Evolutionary conservation across 257 asterid species (phyloP), one percentile per base, ranked within the genome.

Genomic region (Forsythia suspensa): DNA sequence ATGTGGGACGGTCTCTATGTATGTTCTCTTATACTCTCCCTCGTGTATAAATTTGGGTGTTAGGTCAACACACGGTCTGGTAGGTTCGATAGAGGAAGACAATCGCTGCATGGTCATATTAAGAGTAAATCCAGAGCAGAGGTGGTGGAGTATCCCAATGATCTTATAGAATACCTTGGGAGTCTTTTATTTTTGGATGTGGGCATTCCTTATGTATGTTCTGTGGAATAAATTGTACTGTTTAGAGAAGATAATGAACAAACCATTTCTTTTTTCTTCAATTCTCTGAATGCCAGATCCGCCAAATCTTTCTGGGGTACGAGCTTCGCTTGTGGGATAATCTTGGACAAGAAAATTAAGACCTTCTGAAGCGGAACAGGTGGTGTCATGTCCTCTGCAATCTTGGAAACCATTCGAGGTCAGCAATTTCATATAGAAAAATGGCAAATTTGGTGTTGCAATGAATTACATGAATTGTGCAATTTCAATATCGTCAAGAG

Each of bases 321-420:
- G 46, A 95, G 97, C 90, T 95, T 95, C 3, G 98, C 99, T 82
- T 88, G 88, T 71, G 98, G 99, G 85, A 92, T 85, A 46, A 95
- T 63, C 51, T 75, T 89, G 2, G 99, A 88, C 66, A 95, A 80
- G 61, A 89, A 82, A 68, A 92, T 93, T 69, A 95, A 88, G 52
- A 90, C 43, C 76, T 93, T 88, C 92, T 90, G 97, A 40, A 95
- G 97, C 0, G 90, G 85, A 74, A 87, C 85, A 29, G 99, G 96
- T 37, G 99, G 99, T 3, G 84, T 61, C 97, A 95, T 89, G 82
- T 89, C 97, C 84, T 92, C 92, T n/a, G 99, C 84, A 80, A 95
- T 95, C 99, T 95, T 81, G 77, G 57, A 41, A 84, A 20, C 77
- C 82, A 73, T 68, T 48, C 3, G 42, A 73, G 24, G 80, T 86